Base-by-base conservation (phyloP, 495 filamentous ascomycete species). In the Penicillium waksmanii region DNA sequence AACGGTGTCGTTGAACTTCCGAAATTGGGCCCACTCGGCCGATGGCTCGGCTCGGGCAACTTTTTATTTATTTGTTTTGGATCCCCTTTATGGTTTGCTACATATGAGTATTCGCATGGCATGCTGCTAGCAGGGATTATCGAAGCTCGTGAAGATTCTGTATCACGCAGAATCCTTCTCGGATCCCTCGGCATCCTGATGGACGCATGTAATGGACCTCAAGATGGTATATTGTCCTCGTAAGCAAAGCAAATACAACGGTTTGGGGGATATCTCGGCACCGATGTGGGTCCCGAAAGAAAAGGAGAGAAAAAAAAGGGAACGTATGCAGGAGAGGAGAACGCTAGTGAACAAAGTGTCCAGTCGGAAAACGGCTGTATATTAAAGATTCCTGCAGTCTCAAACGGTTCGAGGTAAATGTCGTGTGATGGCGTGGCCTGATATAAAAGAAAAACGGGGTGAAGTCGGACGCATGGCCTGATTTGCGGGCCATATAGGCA, bases 11-110 rank as follows among this genome's bases (percentile, higher is more conserved):
- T 38, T 34, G 34, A 5, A 9, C 38, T 33, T 44, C 65, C 61
- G 58, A 50, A 47, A 58, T 35, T 15, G 54, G 47, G 34, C 57
- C 56, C 60, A 60, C 62, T 62, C 54, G n/a, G 61, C 66, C 66
- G 63, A 63, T 57, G 36, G 42, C 18, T 33, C 47, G 57, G 56
- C 23, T 27, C 58, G 63, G 43, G 27, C 27, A 31, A 31, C 27
- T 9, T 31, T 31, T 31, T 4, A 8, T 31, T 17, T 17, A 18
- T 51, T 52, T 58, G n/a, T 58, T 25, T 51, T 51, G 17, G 19
- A 12, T 50, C 15, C 23, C 42, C 17, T 44, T 44, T 44, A 9
- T 44, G 42, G 36, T 5, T 12, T 38, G 11, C 36, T 55, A n/a
- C 36, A 3, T 27, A 23, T 3, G 21, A 38, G 33, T 25, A 31